Base-by-base conservation (phyloP, 2,329 filamentous ascomycete species). In the Sporothrix globosa region DNA sequence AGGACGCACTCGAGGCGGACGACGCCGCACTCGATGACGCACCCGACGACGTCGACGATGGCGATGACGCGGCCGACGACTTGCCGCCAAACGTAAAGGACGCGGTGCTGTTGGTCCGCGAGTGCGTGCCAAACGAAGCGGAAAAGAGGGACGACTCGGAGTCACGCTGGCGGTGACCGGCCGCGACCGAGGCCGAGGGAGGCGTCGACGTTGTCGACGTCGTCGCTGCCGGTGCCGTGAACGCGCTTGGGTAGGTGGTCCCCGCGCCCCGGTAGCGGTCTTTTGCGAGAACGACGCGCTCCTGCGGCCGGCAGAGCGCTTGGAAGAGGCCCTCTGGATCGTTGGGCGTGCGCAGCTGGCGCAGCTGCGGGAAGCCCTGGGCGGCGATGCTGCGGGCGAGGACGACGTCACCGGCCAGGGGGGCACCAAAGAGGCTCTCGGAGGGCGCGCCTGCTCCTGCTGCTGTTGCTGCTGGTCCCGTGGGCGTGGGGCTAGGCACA, bases 261-360 rank as follows among this genome's bases (percentile, higher is more conserved):
- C 52, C 41, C 17, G 48, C 13, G 3, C 27, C 39, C 3, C 39
- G 21, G 76, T 83, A 84, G 27, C 83, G 82, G 72, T 88, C 85
- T 11, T 79, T 79, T 0, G 84, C 82, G 27, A 85, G 80, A 53
- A 88, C 83, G 24, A 87, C 81, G 41, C 83, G 82, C 41, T 86
- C 85, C 4, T 84, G 80, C 0, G 91, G 91, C 56, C 84, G 85
- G 78, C 91, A 94, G 1, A 93, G 83, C 1, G 82, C 80, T 79
- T 94, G 91, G 73, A 93, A 87, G 9, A 86, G 74, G 34, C 91
- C 91, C 5, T 91, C 86, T 1, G 90, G 86, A 73, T 94, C 91
- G 70, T 87, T 87, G 1, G 90, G 91, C 0, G 87, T 83, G 69
- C 91, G 87, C 21, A 93, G 79, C 1, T 77, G 81, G 11, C 81